Percentiles rank a stretch among this genome's conserved stretches.
phyloP scores from a whole-genome alignment of 1,284 basidiomycete genomes.

The Quambalaria eucalypti region DNA sequence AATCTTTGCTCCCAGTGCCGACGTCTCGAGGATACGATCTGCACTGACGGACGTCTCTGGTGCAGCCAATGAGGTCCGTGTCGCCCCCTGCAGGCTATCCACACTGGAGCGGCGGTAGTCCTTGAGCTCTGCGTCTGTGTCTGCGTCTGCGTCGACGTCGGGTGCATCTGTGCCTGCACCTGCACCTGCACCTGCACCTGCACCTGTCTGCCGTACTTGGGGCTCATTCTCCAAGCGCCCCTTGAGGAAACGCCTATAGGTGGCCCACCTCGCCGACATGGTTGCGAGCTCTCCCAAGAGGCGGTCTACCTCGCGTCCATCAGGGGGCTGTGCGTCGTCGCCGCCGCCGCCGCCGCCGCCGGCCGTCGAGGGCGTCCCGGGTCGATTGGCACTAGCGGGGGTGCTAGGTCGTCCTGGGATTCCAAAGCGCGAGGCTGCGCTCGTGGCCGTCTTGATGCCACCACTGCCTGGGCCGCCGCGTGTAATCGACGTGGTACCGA shows the following conservation, averaged over 20 bases:
- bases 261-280: conserved; percentile 80
- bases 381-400: neutral
- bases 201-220: too few relatives aligned
- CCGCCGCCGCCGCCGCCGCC: neutral
- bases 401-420: conserved; percentile 7
- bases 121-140: neutral
- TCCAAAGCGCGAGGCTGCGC: neutral
- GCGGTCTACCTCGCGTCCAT: conserved; percentile 82
- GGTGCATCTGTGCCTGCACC: neutral
- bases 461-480: neutral
- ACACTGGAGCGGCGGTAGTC: neutral
- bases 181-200: neutral
- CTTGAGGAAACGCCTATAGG: conserved; percentile 78
- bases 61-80: neutral
- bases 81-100: neutral
- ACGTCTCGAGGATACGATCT: neutral
- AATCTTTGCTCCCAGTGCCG: conserved; percentile 59
- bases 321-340: conserved; percentile 60
- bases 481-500: conserved; percentile 1
- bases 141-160: neutral
- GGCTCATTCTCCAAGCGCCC: conserved; percentile 59
- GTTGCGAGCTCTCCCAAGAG: conserved; percentile 74
- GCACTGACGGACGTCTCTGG: neutral
- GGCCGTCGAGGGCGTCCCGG: neutral
- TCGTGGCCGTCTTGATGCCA: neutral